Percentiles rank a stretch among this genome's conserved stretches.
Evolutionary conservation across 2,329 filamentous ascomycete genomes (phyloP).

Genomic region (Thelonectria rubi): DNA sequence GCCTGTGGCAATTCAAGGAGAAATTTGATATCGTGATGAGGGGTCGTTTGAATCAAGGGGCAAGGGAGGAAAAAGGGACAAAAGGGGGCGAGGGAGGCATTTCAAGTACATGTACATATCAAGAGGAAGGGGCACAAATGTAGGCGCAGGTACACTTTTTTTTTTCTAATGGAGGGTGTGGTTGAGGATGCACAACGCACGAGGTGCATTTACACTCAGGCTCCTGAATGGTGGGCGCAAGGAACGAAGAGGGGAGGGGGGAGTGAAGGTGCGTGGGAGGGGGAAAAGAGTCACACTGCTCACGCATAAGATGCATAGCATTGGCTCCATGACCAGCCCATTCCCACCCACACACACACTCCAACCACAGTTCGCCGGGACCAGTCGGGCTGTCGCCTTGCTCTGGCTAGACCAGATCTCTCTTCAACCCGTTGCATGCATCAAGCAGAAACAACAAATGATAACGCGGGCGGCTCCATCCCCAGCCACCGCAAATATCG

Average conservation of each 20-base stretch:
- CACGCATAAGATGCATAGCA: conserved; percentile 19
- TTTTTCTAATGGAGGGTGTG: conserved; percentile 1
- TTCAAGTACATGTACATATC: conserved; percentile 17
- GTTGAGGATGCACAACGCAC: conserved; percentile 22
- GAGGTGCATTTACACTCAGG: conserved; percentile 13
- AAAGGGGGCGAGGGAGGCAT: conserved; percentile 3
- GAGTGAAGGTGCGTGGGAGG: conserved; percentile 3
- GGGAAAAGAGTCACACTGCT: conserved; percentile 20
- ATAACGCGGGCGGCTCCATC: conserved; percentile 3
- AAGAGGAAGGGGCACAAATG: conserved; percentile 22
- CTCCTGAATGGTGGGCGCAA: conserved; percentile 14
- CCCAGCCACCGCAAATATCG: conserved; percentile 18
- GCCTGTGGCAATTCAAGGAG: conserved; percentile 21
- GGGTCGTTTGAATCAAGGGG: conserved; percentile 6
- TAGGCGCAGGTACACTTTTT: conserved; percentile 26
- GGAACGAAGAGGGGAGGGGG: conserved; percentile 9
- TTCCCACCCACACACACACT: conserved; percentile 19
- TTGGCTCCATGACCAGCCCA: conserved; percentile 22
- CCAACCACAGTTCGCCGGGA: conserved; percentile 13
- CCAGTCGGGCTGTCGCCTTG: conserved; percentile 9
- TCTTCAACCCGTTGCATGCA: not conserved
- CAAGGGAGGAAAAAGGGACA: conserved; percentile 6
- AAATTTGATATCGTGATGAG: conserved; percentile 17
- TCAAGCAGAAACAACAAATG: not conserved
- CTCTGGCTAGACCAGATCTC: conserved; percentile 18